Evolutionary conservation across 495 filamentous ascomycete species (phyloP).

Genomic region (Umbilicaria muhlenbergii): DNA sequence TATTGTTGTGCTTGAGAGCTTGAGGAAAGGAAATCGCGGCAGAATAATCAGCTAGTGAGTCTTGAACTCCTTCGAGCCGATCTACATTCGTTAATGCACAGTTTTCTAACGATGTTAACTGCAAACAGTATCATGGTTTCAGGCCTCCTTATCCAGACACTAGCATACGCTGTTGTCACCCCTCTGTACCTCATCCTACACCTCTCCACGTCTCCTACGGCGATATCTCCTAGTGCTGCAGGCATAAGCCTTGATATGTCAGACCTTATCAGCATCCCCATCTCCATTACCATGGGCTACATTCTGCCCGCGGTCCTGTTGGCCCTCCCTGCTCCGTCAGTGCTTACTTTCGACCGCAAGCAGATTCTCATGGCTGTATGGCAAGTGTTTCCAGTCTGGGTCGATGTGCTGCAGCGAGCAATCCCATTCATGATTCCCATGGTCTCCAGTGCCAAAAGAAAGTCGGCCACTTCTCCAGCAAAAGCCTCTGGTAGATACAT

Average conservation of each 20-base stretch:
- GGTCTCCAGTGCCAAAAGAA: constrained; percentile 18
- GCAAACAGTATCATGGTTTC: constrained; percentile 27
- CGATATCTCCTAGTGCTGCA: constrained; percentile 25
- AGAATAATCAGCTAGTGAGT: constrained; percentile 36
- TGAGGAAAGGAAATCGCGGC: constrained; percentile 37
- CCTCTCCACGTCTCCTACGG: constrained; percentile 35
- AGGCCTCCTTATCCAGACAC: constrained; percentile 36
- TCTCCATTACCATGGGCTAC: constrained; percentile 32
- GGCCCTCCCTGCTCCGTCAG: constrained; percentile 31
- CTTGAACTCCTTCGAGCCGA: neutral
- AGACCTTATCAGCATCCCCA: constrained; percentile 31
- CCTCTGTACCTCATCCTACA: constrained; percentile 38
- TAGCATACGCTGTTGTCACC: constrained; percentile 35
- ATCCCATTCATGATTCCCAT: constrained; percentile 21
- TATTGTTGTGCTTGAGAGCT: constrained; percentile 37
- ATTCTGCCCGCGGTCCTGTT: constrained; percentile 35
- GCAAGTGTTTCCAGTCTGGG: constrained; percentile 41
- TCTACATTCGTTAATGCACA: neutral
- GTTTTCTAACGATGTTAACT: neutral
- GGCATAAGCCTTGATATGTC: constrained; percentile 31
- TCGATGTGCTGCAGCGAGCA: constrained; percentile 17
- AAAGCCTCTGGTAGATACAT: constrained; percentile 18
- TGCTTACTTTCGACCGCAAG: constrained; percentile 31
- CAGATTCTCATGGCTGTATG: constrained; percentile 42
- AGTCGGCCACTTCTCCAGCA: constrained; percentile 11